These are phyloP conservation scores for Rhazya stricta DNA, from an alignment of 257 asterid species.

Conservation along the genomic window DNA sequence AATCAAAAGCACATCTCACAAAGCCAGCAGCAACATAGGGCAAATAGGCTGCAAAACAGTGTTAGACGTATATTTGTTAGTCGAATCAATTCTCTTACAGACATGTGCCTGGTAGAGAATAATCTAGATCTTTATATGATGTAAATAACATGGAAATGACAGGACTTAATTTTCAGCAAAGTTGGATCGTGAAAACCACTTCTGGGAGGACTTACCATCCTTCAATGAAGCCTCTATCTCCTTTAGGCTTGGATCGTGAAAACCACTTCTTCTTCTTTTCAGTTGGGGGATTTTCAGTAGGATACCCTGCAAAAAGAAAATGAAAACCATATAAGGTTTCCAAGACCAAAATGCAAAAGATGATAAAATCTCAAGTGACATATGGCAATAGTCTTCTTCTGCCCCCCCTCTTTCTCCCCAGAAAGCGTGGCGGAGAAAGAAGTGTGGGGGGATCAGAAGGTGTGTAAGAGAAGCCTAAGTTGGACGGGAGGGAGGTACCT, in stretches of 20 bases:
- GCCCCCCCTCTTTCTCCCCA: neutral
- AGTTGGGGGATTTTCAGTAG: conserved; percentile 33
- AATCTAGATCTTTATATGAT: neutral
- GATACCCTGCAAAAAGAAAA: conserved; percentile 40
- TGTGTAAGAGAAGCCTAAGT: too few species aligned
- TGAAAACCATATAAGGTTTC: neutral
- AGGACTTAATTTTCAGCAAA: neutral
- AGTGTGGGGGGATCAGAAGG: too few species aligned
- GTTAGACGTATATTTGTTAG: neutral
- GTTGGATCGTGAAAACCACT: too few species aligned
- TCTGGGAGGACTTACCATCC: conserved; percentile 44
- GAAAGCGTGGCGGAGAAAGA: neutral
- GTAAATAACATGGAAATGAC: neutral
- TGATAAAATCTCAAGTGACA: neutral
- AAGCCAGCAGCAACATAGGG: conserved; percentile 73
- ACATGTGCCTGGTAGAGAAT: neutral
- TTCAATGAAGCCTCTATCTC: conserved; percentile 64
- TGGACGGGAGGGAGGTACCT: conserved; percentile 27
- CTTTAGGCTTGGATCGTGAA: conserved; percentile 53
- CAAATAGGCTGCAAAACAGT: conserved; percentile 48
- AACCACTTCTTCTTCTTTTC: conserved; percentile 45
- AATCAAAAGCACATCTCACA: conserved; percentile 50
- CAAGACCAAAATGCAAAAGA: neutral
- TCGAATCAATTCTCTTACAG: neutral
- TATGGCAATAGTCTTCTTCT: neutral